Conservation (phyloP, 2,329 filamentous ascomycete species). For the Diatrype stigma region DNA sequence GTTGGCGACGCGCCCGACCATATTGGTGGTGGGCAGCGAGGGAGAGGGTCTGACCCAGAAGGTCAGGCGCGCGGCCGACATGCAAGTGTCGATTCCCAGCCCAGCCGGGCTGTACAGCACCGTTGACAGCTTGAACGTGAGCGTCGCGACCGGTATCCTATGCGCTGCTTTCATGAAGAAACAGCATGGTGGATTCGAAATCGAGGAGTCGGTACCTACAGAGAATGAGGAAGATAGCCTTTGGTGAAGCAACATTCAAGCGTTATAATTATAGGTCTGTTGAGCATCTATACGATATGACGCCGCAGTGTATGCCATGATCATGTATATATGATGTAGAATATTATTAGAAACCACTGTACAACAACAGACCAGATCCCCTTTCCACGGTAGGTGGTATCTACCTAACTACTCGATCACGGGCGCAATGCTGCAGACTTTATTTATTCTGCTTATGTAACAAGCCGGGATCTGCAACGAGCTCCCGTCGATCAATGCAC, state of each 20-base stretch:
- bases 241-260: conserved; percentile 11
- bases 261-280: too few relatives aligned
- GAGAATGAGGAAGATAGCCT: conserved; percentile 13
- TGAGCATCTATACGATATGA: too few relatives aligned
- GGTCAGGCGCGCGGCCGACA: conserved; percentile 63
- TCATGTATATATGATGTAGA: too few relatives aligned
- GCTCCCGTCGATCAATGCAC: background rate
- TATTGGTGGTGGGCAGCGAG: conserved; percentile 81
- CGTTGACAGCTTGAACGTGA: conserved; percentile 92
- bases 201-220: conserved; percentile 13
- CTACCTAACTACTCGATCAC: too few relatives aligned
- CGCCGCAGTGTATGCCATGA: too few relatives aligned
- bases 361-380: too few relatives aligned
- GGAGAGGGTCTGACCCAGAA: conserved; percentile 66
- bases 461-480: background rate
- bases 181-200: conserved; percentile 16
- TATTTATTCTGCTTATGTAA: too few relatives aligned
- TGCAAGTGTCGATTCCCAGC: conserved; percentile 60
- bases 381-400: too few relatives aligned
- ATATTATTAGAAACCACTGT: too few relatives aligned
- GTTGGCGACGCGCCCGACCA: conserved; percentile 58
- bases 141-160: conserved; percentile 77
- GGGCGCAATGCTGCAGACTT: too few relatives aligned
- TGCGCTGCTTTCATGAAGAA: conserved; percentile 63
- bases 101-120: conserved; percentile 44